phyloP scores from a whole-genome alignment of 192 early-diverging fungal species.

The Globomyces pollinis-pini region DNA sequence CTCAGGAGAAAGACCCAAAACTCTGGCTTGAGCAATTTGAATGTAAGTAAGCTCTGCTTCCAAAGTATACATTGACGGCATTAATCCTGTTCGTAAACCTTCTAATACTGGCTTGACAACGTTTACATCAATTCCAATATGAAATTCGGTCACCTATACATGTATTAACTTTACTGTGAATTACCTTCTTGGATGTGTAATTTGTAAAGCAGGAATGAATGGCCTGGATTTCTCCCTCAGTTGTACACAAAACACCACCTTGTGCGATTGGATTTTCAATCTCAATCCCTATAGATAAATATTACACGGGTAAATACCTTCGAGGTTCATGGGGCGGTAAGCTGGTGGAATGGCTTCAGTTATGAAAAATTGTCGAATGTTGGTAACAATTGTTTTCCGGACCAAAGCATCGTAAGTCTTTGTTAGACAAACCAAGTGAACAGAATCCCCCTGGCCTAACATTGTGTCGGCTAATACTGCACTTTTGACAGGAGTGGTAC shows the following conservation, averaged over 20 bases:
- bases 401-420: constrained; percentile 35
- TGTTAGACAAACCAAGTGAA: constrained; percentile 27
- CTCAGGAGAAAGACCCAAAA: constrained; percentile 34
- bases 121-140: constrained; percentile 28
- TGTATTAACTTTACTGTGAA: no score
- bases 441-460: constrained; percentile 24
- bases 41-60: constrained; percentile 35
- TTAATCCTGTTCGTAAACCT: neutral
- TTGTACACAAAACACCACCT: constrained; percentile 29
- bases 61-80: constrained; percentile 6
- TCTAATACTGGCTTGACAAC: constrained; percentile 14
- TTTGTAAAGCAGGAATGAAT: constrained; percentile 27
- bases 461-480: constrained; percentile 13
- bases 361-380: constrained; percentile 34
- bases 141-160: constrained; percentile 38
- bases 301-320: constrained; percentile 20
- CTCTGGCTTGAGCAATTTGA: constrained; percentile 39
- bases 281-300: constrained; percentile 24
- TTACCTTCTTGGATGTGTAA: constrained; percentile 24
- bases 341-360: constrained; percentile 30
- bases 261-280: constrained; percentile 33
- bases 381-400: constrained; percentile 35
- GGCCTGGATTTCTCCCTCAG: constrained; percentile 24
- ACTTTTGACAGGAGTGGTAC: constrained; percentile 45
- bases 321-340: constrained; percentile 30